Base-by-base conservation (phyloP, 78 protist genomes). In the Dictyostelium firmibasis region DNA sequence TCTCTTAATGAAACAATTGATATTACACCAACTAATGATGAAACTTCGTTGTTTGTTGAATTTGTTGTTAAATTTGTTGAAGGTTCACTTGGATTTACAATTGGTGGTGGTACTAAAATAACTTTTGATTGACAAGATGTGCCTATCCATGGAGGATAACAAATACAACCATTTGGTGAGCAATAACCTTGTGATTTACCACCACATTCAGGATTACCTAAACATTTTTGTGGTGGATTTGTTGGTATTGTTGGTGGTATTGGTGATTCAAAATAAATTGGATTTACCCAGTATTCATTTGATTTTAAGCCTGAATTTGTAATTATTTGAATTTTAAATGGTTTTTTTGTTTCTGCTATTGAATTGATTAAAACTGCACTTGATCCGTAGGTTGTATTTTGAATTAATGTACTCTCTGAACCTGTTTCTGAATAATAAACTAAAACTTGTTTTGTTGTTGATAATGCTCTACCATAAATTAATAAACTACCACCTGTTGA, bases 1-100 rank as follows among this genome's bases (percentile, higher is more conserved):
- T 74, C 81, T 74, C 81, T 74, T 74, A 74, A 16, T 74, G 81
- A 74, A 13, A 74, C 50, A 2, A 74, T 31, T 29, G 81, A 74
- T 1, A 74, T 35, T 35, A 74, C 31, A 18, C 25, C 31, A 11
- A 67, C 35, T 10, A 27, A 29, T 33, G 79, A 72, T 16, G 25
- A 29, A 4, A 41, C 0, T 36, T 20, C 44, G 23, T 6, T 38
- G 20, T 76, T 23, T 9, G 5, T 47, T 38, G 23, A n/a, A 29
- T 38, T 23, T 23, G n/a, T n/a, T 41, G 27, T 18, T 18, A 76
- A 41, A 14, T 38, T 25, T 6, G 83, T 76, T 76, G 57, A 36
- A n/a, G 83, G 83, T 29, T 76, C 60, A 14, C n/a, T 76, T 76
- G 47, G n/a, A 76, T 76, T 76, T 36, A 38, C n/a, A 41, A 6